A percentile compares a stretch with the other conserved stretches of the same genome.
phyloP scores from a whole-genome alignment of 305 asterid genomes.

The Euphrasia arctica region DNA sequence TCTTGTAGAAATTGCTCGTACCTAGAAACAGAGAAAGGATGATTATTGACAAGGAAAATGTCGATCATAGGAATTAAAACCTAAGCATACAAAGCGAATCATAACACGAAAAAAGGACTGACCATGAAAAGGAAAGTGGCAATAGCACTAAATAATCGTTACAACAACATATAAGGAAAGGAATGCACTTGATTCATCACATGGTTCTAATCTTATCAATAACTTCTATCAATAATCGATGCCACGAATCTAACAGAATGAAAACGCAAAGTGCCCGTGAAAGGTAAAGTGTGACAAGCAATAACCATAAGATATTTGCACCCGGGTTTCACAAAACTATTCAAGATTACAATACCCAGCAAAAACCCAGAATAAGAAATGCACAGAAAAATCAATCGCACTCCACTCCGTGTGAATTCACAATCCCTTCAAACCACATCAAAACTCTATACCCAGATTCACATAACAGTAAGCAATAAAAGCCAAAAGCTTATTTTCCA shows the following conservation, averaged over 20 bases:
- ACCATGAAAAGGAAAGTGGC: slow-evolving; percentile 15
- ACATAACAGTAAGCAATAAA: no score
- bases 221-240: not conserved
- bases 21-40: slow-evolving; percentile 37
- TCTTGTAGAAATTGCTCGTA: slow-evolving; percentile 78
- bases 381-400: slow-evolving; percentile 8
- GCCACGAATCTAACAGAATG: slow-evolving; percentile 4
- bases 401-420: slow-evolving; percentile 17
- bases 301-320: not conserved
- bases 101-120: slow-evolving; percentile 4
- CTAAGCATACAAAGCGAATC: not conserved
- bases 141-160: slow-evolving; percentile 10
- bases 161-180: slow-evolving; percentile 3
- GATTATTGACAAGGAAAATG: slow-evolving; percentile 19
- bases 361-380: slow-evolving; percentile 17
- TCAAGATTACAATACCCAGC: not conserved
- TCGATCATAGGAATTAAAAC: slow-evolving; percentile 6
- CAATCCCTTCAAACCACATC: slow-evolving; percentile 9
- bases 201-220: slow-evolving; percentile 15
- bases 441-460: no score
- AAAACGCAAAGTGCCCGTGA: slow-evolving; percentile 5
- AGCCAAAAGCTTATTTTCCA: not conserved
- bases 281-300: slow-evolving; percentile 5
- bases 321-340: slow-evolving; percentile 2
- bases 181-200: slow-evolving; percentile 2